Evolutionary conservation across 2,329 filamentous ascomycete genomes (phyloP), one percentile per base, ranked within the genome.

Genomic region (Penicillium oxalicum): DNA sequence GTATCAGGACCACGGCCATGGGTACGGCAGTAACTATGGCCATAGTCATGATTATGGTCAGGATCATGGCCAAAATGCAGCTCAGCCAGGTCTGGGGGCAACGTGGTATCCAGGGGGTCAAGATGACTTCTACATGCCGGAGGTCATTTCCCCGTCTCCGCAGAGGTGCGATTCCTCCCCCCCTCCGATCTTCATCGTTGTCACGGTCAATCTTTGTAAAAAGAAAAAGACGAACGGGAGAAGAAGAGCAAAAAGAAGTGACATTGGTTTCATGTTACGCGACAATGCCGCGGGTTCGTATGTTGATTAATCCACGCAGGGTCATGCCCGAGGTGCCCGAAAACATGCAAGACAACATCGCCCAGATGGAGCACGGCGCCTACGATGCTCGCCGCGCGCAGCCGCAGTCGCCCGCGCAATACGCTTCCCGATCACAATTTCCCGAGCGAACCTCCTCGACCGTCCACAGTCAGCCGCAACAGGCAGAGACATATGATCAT

Each of bases 271-370:
- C 29, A 8, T 38, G 24, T 18, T 5, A 5, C 36, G 25, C n/a
- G 40, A 48, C 48, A 35, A 60, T 60, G 58, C 44, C 57, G 8
- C 50, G 47, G 47, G 38, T 59, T 39, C 52, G 58, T 46, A 52
- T 60, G 50, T 51, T 60, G 32, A 60, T 58, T 40, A 52, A 43
- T 46, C 55, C 57, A 9, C 46, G 58, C 70, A 95, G 89, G 75
- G 83, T 94, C 64, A 95, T 91, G 83, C 88, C 89, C 68, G 90
- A 96, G 77, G 90, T 96, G 58, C 89, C 91, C 59, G 87, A 91
- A 72, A 91, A 95, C 72, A 96, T 98, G 82, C 90, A 95, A 74
- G 86, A 95, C 64, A 91, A 88, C 71, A 81, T 98, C 57, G 87
- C 91, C 63, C 85, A 91, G 69, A 82, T 98, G 74, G 91, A 96